Evolutionary conservation across 106 monocot genomes (phyloP).

Genomic region (Allium cepa): DNA sequence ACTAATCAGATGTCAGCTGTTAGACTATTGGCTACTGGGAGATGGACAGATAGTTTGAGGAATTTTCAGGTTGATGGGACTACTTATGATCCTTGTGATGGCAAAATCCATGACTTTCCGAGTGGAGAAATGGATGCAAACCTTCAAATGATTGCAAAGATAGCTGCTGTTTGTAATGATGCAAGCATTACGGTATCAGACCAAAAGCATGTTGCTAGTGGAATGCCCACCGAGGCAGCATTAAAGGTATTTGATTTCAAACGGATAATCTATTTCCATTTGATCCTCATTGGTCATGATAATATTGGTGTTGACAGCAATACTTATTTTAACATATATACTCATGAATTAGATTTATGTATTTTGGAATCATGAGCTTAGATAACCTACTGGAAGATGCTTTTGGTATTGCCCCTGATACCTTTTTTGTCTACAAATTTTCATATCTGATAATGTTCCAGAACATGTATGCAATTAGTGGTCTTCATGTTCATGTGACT

Average conservation of each 20-base stretch:
- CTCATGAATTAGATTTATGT: no score
- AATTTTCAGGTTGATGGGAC: conserved; percentile 80
- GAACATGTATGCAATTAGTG: no score
- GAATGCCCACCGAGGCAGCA: conserved; percentile 92
- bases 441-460: no score
- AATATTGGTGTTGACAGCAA: no score
- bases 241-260: conserved; percentile 41
- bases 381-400: no score
- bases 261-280: no score
- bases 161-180: conserved; percentile 82
- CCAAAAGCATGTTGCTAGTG: conserved; percentile 65
- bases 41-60: conserved; percentile 32
- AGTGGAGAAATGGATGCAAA: conserved; percentile 56
- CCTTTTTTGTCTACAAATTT: no score
- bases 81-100: conserved; percentile 75
- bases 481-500: no score
- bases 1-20: conserved; percentile 92
- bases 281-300: no score
- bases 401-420: no score
- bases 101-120: conserved; percentile 65
- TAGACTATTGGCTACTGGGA: conserved; percentile 65
- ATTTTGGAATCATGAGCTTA: no score
- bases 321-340: no score
- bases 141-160: conserved; percentile 74
- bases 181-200: conserved; percentile 49